Percentiles rank a stretch among this genome's conserved stretches.
Conservation (phyloP, 2,329 filamentous ascomycete genomes). For the Aspergillus candidus region DNA sequence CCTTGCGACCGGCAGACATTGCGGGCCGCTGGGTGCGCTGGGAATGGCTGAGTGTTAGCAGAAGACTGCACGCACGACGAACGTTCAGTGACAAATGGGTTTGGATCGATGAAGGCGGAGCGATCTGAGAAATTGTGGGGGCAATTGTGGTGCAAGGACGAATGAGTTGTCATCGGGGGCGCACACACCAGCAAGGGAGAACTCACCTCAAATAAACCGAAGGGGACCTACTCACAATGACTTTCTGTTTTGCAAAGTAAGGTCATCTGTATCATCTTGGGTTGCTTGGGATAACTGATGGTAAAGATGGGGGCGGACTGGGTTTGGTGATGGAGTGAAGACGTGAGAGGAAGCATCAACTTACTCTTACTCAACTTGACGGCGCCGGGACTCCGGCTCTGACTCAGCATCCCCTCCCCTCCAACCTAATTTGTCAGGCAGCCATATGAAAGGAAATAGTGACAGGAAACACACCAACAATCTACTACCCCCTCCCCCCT, state of each 20-base stretch:
- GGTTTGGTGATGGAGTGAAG: no score
- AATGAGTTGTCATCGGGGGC: constrained; percentile 6
- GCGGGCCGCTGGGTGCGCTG: constrained; percentile 14
- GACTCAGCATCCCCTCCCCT: no score
- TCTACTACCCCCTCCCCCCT: no score
- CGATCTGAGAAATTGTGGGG: constrained; percentile 27
- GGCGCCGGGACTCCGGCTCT: no score
- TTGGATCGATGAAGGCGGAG: constrained; percentile 20
- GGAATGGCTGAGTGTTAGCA: constrained; percentile 18
- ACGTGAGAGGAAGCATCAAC: no score
- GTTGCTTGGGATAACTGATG: background rate
- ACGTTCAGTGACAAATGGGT: constrained; percentile 8
- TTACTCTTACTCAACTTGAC: no score
- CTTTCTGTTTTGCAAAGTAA: constrained; percentile 14
- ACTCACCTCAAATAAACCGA: background rate
- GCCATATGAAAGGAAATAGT: no score
- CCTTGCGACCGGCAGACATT: constrained; percentile 40
- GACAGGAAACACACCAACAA: no score
- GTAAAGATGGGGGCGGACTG: no score
- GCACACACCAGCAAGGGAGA: constrained; percentile 2
- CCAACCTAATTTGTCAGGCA: no score
- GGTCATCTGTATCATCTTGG: constrained; percentile 22
- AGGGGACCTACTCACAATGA: constrained; percentile 13
- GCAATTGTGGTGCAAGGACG: constrained; percentile 11
- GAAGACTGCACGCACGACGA: constrained; percentile 20